Evolutionary conservation across 768 basidiomycete genomes (phyloP).

Genomic region (Kwoniella bestiolae): DNA sequence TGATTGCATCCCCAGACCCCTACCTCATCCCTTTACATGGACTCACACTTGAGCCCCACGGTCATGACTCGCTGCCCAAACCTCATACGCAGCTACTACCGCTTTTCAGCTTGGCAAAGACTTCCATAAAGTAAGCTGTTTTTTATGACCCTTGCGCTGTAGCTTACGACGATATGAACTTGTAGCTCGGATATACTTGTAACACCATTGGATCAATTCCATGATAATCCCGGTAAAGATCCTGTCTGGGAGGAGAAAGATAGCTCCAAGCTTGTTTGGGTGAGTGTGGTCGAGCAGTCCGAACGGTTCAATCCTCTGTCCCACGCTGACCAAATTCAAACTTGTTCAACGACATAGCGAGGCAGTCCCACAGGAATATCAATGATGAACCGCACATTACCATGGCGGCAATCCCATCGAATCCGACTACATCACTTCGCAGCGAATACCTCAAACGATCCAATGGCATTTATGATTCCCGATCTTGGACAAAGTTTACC

Average conservation of each 20-base stretch:
- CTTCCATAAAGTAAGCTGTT: conserved; percentile 52
- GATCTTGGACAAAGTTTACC: conserved; percentile 32
- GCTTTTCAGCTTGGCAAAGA: conserved; percentile 56
- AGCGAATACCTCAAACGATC: conserved; percentile 38
- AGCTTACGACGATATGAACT: background rate
- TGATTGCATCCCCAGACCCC: conserved; percentile 32
- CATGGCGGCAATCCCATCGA: conserved; percentile 52
- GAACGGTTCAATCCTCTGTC: background rate
- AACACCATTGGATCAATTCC: conserved; percentile 56
- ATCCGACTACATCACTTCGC: conserved; percentile 54
- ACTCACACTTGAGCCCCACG: conserved; percentile 54
- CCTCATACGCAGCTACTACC: conserved; percentile 55
- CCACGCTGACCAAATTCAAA: background rate
- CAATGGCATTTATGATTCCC: conserved; percentile 41
- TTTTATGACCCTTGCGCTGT: background rate
- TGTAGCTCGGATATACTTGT: conserved; percentile 56
- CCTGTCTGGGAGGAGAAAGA: conserved; percentile 51
- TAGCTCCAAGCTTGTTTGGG: conserved; percentile 50
- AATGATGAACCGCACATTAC: conserved; percentile 49
- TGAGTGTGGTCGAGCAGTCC: conserved; percentile 16
- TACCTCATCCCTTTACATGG: conserved; percentile 55
- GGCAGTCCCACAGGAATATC: conserved; percentile 56
- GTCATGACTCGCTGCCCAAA: conserved; percentile 49
- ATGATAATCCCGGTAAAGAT: conserved; percentile 44
- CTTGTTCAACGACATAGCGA: conserved; percentile 25